phyloP scores from a whole-genome alignment of 225 moss, liverwort and hornwort species.

The Neckera pumila region DNA sequence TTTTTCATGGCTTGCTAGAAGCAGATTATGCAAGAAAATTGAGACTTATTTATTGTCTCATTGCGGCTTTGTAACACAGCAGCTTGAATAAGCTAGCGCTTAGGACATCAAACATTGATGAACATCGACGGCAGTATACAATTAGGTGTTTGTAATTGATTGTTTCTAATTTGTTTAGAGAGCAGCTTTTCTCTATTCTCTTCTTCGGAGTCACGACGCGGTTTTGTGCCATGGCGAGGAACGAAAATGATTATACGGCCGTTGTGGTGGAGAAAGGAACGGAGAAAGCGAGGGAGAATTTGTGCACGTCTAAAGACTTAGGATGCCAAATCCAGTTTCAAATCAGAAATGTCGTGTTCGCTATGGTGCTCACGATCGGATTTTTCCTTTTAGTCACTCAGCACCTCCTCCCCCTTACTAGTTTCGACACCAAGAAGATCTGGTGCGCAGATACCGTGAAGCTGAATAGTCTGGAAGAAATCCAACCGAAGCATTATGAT shows the following conservation, averaged over 20 bases:
- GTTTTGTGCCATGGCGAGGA: neutral
- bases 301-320: neutral
- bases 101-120: neutral
- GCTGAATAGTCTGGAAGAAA: neutral
- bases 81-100: neutral
- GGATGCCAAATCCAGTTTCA: constrained; percentile 20
- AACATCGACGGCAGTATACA: neutral
- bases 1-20: neutral
- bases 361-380: neutral
- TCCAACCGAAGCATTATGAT: neutral
- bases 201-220: neutral
- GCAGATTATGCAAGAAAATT: neutral
- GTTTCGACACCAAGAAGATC: neutral
- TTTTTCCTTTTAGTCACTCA: constrained; percentile 2
- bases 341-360: constrained; percentile 1
- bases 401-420: neutral
- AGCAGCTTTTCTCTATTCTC: neutral
- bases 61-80: neutral
- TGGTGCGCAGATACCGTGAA: neutral
- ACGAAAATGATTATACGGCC: neutral
- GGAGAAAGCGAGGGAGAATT: constrained; percentile 8
- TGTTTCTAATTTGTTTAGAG: neutral
- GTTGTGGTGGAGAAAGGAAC: neutral
- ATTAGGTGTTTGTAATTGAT: neutral
- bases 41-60: neutral